Evolutionary conservation across 2,329 filamentous ascomycete species (phyloP), one percentile per base, ranked within the genome.

Genomic region (Phialophora chinensis): DNA sequence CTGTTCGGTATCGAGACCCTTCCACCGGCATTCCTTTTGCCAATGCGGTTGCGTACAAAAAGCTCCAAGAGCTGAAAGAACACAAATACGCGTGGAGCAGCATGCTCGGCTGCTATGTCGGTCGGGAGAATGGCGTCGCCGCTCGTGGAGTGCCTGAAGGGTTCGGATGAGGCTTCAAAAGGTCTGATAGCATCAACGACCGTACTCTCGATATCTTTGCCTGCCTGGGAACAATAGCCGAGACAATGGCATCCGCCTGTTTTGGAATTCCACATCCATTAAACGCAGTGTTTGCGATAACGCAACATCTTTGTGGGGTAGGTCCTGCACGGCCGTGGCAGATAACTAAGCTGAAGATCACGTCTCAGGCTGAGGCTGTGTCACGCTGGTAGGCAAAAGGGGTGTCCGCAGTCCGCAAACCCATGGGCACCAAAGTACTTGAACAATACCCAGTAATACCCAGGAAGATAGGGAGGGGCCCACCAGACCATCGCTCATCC

Each of bases 31-130:
- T 98, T 17, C 87, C 89, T 0, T 99, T 94, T 78, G 86, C 87
- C 69, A 94, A 94, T 75, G 82, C 87, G 52, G 86, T 89, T 69
- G 93, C 93, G 0, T 97, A 93, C 79, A 75, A 77, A 31, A 71
- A 69, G 62, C 65, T 74, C 31, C 88, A 88, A 73, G 89, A 96
- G 77, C 90, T 98, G 54, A 90, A 91, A 73, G 87, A 89, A 63
- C 84, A 96, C 14, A 90, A 92, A 52, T 93, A 93, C 77, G 87
- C 87, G 65, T 99, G 92, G 91, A 96, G 93, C 76, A 84, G 83
- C 33, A 83, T 95, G 72, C 79, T 96, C 33, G 93, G 91, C 5
- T 91, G 90, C 17, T 99, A 93, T 86, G 89, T 94, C 4, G 94
- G 94, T 0, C 71, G 84, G 81, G 70, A 82, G 81, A 75, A 81